Percentiles rank a stretch among this genome's conserved stretches.
phyloP scores from a whole-genome alignment of 805 yeast species.

The Priceomyces haplophilus region DNA sequence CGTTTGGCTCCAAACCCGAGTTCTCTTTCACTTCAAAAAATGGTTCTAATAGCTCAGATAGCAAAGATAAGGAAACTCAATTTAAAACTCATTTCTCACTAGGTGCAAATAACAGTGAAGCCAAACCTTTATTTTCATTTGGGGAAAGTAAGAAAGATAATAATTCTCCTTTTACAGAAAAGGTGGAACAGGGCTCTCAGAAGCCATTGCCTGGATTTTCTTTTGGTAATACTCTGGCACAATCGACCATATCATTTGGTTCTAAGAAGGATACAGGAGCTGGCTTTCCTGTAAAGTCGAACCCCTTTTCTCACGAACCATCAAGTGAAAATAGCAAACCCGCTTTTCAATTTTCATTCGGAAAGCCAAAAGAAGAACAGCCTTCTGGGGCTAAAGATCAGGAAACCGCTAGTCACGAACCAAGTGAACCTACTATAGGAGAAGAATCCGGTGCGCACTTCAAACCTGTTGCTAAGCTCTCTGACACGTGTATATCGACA shows the following conservation, averaged over 20 bases:
- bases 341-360: slow-evolving; percentile 11
- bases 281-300: slow-evolving; percentile 5
- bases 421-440: slow-evolving; percentile 28
- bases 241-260: slow-evolving; percentile 20
- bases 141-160: slow-evolving; percentile 11
- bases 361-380: neutral
- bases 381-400: neutral
- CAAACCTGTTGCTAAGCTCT: slow-evolving; percentile 30
- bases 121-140: slow-evolving; percentile 21
- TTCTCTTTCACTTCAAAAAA: slow-evolving; percentile 15
- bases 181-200: too few relatives aligned
- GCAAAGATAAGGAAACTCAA: slow-evolving; percentile 2
- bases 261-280: slow-evolving; percentile 5
- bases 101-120: slow-evolving; percentile 10
- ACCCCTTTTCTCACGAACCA: neutral
- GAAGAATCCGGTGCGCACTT: slow-evolving; percentile 50
- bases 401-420: slow-evolving; percentile 16
- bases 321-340: slow-evolving; percentile 5
- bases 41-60: neutral
- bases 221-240: slow-evolving; percentile 16
- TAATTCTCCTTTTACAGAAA: slow-evolving; percentile 8
- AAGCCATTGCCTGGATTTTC: slow-evolving; percentile 18
- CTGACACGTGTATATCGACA: slow-evolving; percentile 46
- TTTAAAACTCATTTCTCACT: slow-evolving; percentile 18
- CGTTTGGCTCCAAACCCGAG: slow-evolving; percentile 18